Conservation (phyloP, 2,329 filamentous ascomycete genomes). For the Fusarium coicis region DNA sequence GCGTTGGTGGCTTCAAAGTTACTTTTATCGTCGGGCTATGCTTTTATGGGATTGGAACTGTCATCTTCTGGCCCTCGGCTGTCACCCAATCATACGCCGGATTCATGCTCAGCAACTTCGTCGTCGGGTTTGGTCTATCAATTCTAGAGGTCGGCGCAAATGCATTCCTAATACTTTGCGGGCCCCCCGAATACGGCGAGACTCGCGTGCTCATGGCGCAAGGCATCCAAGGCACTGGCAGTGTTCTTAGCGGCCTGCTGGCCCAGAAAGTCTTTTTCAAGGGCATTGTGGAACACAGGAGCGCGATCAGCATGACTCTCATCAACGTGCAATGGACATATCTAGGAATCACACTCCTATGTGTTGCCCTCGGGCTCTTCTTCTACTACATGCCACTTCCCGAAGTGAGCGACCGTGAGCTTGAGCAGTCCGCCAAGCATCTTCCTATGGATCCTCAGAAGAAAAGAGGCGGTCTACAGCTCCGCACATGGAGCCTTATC, state of each 20-base stretch:
- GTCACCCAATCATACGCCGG: slow-evolving; percentile 80
- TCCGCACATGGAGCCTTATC: slow-evolving; percentile 68
- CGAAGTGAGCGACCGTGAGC: slow-evolving; percentile 67
- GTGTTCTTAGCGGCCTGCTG: slow-evolving; percentile 76
- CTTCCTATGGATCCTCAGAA: slow-evolving; percentile 63
- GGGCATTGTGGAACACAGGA: slow-evolving; percentile 56
- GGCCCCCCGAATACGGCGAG: slow-evolving; percentile 77
- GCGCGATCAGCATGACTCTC: slow-evolving; percentile 58
- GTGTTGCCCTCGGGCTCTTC: slow-evolving; percentile 74
- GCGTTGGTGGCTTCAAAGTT: slow-evolving; percentile 76
- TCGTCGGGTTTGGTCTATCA: slow-evolving; percentile 80
- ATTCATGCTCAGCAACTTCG: slow-evolving; percentile 78
- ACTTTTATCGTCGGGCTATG: slow-evolving; percentile 82
- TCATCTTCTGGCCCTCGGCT: slow-evolving; percentile 87
- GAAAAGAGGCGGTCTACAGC: slow-evolving; percentile 61
- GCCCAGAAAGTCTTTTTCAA: slow-evolving; percentile 81
- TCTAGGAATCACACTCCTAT: slow-evolving; percentile 80
- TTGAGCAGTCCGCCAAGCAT: slow-evolving; percentile 59
- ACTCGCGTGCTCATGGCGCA: slow-evolving; percentile 81
- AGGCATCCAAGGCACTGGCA: slow-evolving; percentile 79
- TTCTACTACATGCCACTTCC: slow-evolving; percentile 76
- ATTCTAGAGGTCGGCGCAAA: slow-evolving; percentile 86
- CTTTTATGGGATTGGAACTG: slow-evolving; percentile 80
- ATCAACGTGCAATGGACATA: slow-evolving; percentile 88
- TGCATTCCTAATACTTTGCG: slow-evolving; percentile 77